Evolutionary conservation across 164 flowering plant species (phyloP), one percentile per base, ranked within the genome.

Genomic region (Kalanchoe fedtschenkoi): DNA sequence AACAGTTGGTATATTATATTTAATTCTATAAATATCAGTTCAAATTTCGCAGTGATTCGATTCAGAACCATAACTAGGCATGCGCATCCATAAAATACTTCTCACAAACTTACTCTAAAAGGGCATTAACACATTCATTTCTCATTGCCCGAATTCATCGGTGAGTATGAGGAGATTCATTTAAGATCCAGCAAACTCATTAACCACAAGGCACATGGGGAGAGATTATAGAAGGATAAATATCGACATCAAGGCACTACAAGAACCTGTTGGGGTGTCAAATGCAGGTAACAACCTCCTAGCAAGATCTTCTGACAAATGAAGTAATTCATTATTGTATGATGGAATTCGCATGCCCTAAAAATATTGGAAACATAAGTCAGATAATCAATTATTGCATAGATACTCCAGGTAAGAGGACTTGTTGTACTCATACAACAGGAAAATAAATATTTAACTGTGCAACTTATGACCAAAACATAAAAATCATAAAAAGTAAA

Each of bases 311-410:
- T 90, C 95, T 39, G 96, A 80, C 61, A 93, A 73, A 66, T 78
- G 70, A 63, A 93, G 91, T 59, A 93, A 76, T 58, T 93, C 78
- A 68, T 81, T 78, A 47, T 88, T 78, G 75, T 93, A 93, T 13
- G 87, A 79, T n/a, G 90, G 82, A 70, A 93, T 72, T 60, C 71
- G 79, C 99, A 93, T 87, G 51, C 99, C 99, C 99, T 93, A 72
- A 29, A 71, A 17, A 24, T 24, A 32, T 24, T 11, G 32, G 28
- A 51, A 51, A 51, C 13, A 32, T 10, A 24, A 2, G 29, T 47
- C 28, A 51, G 5, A 26, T n/a, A 51, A 51, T 26, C 21, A 26
- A 26, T 51, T 51, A 51, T 47, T 47, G 28, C 1, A 22, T 10
- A 47, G 22, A 22, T 22, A 8, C 29, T 21, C 29, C 1, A 2